Conservation (phyloP, 345 rosid species). For the Cochlearia excelsa region DNA sequence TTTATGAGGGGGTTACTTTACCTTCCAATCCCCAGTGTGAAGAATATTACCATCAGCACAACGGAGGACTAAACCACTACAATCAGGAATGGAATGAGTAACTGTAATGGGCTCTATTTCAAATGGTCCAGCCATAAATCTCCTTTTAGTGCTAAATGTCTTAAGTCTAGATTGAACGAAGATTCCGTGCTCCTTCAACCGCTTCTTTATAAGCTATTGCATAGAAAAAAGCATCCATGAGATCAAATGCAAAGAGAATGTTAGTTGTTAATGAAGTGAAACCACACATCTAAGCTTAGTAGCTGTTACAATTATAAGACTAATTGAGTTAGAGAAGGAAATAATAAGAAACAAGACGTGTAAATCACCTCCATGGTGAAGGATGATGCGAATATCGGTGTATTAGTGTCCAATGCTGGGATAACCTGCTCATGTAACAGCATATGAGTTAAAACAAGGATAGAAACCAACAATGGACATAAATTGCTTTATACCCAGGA, state of each 20-base stretch:
- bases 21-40: constrained; percentile 99
- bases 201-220: constrained; percentile 82
- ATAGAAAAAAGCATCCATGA: constrained; percentile 21
- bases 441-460: constrained; percentile 2
- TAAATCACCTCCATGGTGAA: constrained; percentile 92
- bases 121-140: constrained; percentile 93
- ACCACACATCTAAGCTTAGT: constrained; percentile 2
- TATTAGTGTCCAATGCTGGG: constrained; percentile 78
- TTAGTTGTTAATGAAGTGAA: not conserved
- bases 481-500: constrained; percentile 4
- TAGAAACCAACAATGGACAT: not conserved
- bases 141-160: constrained; percentile 58
- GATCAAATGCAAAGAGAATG: constrained; percentile 4
- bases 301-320: not conserved
- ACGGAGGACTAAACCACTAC: constrained; percentile 93
- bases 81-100: constrained; percentile 98
- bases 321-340: not conserved
- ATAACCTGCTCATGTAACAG: constrained; percentile 62
- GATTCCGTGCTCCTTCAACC: constrained; percentile 92
- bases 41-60: constrained; percentile 96
- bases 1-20: constrained; percentile 28
- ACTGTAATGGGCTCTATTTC: constrained; percentile 94
- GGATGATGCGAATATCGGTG: constrained; percentile 92
- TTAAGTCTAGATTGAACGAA: constrained; percentile 89
- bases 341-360: constrained; percentile 1